Percentiles rank a stretch among this genome's conserved stretches.
These are phyloP conservation scores for Durotheca rogersii DNA, from an alignment of 495 filamentous ascomycete species.

Conservation along the genomic window DNA sequence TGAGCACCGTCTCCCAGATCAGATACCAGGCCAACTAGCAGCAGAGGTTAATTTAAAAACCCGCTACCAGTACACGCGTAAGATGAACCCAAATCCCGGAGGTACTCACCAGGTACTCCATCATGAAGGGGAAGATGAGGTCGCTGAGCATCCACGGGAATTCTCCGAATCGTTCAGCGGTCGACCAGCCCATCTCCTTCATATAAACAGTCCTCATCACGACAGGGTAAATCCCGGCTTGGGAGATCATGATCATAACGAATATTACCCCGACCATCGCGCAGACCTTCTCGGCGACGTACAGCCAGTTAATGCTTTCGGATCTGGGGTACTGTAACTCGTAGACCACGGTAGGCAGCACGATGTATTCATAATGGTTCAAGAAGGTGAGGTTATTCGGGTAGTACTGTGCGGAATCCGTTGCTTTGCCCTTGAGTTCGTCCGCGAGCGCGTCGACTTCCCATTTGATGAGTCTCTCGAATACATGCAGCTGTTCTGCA, in stretches of 20 bases:
- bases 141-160: slow-evolving; percentile 71
- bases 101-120: slow-evolving; percentile 63
- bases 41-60: slow-evolving; percentile 5
- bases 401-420: slow-evolving; percentile 47
- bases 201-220: slow-evolving; percentile 64
- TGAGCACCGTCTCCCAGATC: slow-evolving; percentile 79
- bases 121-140: slow-evolving; percentile 71
- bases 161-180: slow-evolving; percentile 57
- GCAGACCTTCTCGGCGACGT: slow-evolving; percentile 66
- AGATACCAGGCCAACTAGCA: slow-evolving; percentile 61
- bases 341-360: slow-evolving; percentile 73
- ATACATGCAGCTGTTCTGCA: slow-evolving; percentile 57
- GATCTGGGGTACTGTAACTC: slow-evolving; percentile 75
- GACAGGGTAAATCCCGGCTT: slow-evolving; percentile 63
- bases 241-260: slow-evolving; percentile 61
- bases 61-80: background rate
- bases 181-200: slow-evolving; percentile 61
- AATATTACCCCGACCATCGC: slow-evolving; percentile 69
- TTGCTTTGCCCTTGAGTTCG: slow-evolving; percentile 63
- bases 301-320: slow-evolving; percentile 66
- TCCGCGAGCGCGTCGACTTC: slow-evolving; percentile 62
- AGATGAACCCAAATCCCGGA: background rate
- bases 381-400: slow-evolving; percentile 64
- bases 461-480: slow-evolving; percentile 58
- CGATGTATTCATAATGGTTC: slow-evolving; percentile 71